Percentiles rank a stretch among this genome's conserved stretches.
Conservation (phyloP, 768 basidiomycete species). For the Rhizopogon vinicolor region DNA sequence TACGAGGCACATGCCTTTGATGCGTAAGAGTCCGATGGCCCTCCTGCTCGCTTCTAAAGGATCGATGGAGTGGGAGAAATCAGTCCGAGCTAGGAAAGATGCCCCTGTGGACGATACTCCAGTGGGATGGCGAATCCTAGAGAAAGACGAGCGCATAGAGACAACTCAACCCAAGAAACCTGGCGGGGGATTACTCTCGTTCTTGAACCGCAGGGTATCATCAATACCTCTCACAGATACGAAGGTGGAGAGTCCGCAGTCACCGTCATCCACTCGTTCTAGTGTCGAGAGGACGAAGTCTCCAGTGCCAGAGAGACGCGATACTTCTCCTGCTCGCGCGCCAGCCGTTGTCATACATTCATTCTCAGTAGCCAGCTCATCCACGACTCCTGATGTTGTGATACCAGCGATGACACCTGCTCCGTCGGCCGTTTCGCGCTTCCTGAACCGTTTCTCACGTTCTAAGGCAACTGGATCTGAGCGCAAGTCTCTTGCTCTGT, state of each 20-base stretch:
- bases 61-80: conserved; percentile 70
- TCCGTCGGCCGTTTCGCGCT: conserved; percentile 77
- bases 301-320: conserved; percentile 5
- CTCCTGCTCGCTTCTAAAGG: conserved; percentile 67
- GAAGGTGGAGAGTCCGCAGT: conserved; percentile 13
- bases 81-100: conserved; percentile 52
- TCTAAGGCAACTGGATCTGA: conserved; percentile 30
- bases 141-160: conserved; percentile 43
- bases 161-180: conserved; percentile 44
- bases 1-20: conserved; percentile 53
- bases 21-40: conserved; percentile 63
- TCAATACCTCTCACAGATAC: conserved; percentile 18
- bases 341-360: background rate
- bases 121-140: conserved; percentile 69
- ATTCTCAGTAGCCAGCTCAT: conserved; percentile 2
- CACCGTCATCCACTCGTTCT: conserved; percentile 20
- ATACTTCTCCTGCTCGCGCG: conserved; percentile 13
- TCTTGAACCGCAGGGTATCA: conserved; percentile 52
- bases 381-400: conserved; percentile 4
- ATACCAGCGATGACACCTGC: conserved; percentile 17
- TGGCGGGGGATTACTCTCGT: conserved; percentile 61
- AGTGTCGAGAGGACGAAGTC: conserved; percentile 25
- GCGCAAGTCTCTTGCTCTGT: conserved; percentile 62
- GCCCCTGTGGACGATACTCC: conserved; percentile 47
- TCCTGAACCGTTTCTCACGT: conserved; percentile 72